Evolutionary conservation across 2,329 filamentous ascomycete species (phyloP), one percentile per base, ranked within the genome.

Genomic region (Coniella lustricola): DNA sequence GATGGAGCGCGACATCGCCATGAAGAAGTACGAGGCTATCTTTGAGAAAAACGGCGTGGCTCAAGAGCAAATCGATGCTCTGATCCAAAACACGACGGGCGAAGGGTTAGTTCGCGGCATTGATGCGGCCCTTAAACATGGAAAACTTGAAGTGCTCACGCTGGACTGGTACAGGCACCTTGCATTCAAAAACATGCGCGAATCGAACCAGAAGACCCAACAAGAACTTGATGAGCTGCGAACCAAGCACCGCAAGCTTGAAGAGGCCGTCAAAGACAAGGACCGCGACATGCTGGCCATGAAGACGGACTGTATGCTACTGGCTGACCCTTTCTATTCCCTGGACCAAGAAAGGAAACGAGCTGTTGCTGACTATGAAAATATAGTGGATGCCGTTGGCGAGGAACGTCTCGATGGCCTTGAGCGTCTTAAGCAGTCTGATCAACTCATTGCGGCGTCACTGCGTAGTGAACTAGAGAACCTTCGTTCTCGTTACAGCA

Each of bases 31-130:
- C 56, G 77, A 76, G 57, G 73, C 76, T 4, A 65, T 81, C 1
- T 75, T 79, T 52, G 77, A 82, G 61, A 77, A 79, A 60, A 69
- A 78, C 52, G 73, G 74, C 13, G 67, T 82, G 42, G 67, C 70
- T 7, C 75, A 81, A 59, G 73, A 79, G 51, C 79, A 84, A 60
- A 66, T 83, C 53, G 69, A 74, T 53, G 72, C 74, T 14, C 58
- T 84, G 25, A 67, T 77, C 55, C 68, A 70, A 50, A 72, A 74
- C 51, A 67, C 71, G 59, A 66, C 68, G n/a, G 65, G 65, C 51
- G 73, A 81, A 70, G 76, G 71, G 77, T 81, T 71, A 73, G 79
- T 76, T 37, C 55, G 53, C 32, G 58, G 59, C 51, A 55, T 69
- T 20, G 59, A 73, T 49, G 59, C 58, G 50, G 58, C 64, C 35